A percentile compares a stretch with the other conserved stretches of the same genome.
phyloP scores from a whole-genome alignment of 2,329 filamentous ascomycete species.

The Colletotrichum plurivorum region DNA sequence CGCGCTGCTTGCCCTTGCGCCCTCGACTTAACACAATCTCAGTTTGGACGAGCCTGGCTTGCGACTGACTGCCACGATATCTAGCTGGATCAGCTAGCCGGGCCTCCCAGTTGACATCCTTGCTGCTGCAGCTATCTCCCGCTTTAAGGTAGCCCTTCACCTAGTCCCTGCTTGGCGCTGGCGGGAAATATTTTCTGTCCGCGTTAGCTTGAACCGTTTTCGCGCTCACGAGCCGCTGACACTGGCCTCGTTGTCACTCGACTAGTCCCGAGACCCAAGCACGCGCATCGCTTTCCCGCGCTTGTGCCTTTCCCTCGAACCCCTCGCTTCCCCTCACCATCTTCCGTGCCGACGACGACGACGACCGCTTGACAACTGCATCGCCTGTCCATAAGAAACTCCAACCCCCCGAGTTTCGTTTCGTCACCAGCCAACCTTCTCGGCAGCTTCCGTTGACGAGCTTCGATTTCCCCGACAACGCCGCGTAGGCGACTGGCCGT shows the following conservation, averaged over 20 bases:
- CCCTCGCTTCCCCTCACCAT: constrained; percentile 18
- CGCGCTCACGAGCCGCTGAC: constrained; percentile 29
- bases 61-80: constrained; percentile 6
- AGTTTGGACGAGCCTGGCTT: constrained; percentile 28
- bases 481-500: neutral
- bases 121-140: constrained; percentile 33
- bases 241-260: constrained; percentile 17
- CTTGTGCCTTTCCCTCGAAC: constrained; percentile 14
- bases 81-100: constrained; percentile 22
- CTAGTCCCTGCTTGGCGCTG: constrained; percentile 20
- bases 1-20: constrained; percentile 13
- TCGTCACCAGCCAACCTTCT: neutral
- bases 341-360: neutral
- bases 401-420: constrained; percentile 7
- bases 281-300: constrained; percentile 24
- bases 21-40: constrained; percentile 16
- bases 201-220: constrained; percentile 14
- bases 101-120: constrained; percentile 17
- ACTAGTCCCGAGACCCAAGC: constrained; percentile 32
- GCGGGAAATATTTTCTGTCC: constrained; percentile 1
- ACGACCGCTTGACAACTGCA: constrained; percentile 6
- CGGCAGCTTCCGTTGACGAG: constrained; percentile 5
- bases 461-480: neutral
- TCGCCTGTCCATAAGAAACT: constrained; percentile 26
- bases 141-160: constrained; percentile 23